Evolutionary conservation across 139 green algal species (phyloP).

Genomic region (Volvox africanus): DNA sequence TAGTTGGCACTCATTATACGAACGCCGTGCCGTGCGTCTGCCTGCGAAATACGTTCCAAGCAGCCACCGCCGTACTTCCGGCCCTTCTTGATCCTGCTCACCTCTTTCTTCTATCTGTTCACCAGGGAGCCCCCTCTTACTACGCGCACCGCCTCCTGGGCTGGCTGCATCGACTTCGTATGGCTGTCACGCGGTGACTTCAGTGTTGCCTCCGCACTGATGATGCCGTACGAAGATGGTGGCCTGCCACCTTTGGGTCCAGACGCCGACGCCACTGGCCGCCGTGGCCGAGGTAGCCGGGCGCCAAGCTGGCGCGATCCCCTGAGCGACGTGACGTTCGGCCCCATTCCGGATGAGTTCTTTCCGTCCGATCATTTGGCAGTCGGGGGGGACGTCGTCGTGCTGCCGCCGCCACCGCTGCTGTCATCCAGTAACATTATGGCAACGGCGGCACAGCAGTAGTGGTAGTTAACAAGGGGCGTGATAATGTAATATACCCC

Average conservation of each 20-base stretch:
- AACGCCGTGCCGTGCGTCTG: too few relatives aligned
- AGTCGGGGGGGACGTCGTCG: slow-evolving; percentile 7
- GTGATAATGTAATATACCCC: too few relatives aligned
- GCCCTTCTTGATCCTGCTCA: neutral
- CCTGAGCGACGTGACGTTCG: slow-evolving; percentile 1
- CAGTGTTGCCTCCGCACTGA: neutral
- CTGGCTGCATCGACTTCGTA: slow-evolving; percentile 75
- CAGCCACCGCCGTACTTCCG: too few relatives aligned
- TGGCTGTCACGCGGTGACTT: slow-evolving; percentile 43
- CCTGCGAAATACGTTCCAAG: too few relatives aligned
- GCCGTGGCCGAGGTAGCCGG: neutral
- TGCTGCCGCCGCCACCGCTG: neutral
- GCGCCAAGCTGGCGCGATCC: neutral
- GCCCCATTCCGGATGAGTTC: neutral
- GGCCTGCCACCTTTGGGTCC: neutral
- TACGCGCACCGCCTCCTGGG: slow-evolving; percentile 65
- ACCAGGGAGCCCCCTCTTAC: slow-evolving; percentile 69
- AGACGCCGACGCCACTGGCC: neutral
- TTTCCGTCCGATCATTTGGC: slow-evolving; percentile 29
- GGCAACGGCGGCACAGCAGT: too few relatives aligned
- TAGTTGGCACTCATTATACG: too few relatives aligned
- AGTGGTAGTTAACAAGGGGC: too few relatives aligned
- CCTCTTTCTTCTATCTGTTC: neutral
- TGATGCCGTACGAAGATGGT: slow-evolving; percentile 27
- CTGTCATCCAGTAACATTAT: too few relatives aligned